These are phyloP conservation scores for Solanum piurae DNA, from an alignment of 257 asterid species.

Conservation along the genomic window DNA sequence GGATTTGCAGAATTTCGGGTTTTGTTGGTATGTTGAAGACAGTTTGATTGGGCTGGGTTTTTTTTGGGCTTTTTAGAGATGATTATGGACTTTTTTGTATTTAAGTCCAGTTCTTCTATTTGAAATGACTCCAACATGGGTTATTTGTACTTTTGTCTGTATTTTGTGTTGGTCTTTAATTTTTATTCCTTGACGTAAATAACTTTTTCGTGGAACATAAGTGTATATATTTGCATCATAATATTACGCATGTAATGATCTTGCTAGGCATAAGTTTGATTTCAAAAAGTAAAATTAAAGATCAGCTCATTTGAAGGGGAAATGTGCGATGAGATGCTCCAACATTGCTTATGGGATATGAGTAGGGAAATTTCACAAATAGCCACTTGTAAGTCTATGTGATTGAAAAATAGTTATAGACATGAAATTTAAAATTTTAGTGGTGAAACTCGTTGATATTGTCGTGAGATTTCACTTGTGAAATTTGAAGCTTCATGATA, in stretches of 20 bases:
- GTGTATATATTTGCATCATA: background rate
- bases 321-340: background rate
- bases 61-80: background rate
- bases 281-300: background rate
- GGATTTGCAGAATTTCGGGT: background rate
- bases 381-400: too few relatives aligned
- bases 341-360: background rate
- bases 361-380: background rate
- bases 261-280: background rate
- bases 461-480: background rate
- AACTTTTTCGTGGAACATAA: background rate
- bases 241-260: background rate
- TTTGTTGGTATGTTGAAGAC: background rate
- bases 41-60: background rate
- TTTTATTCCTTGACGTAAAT: background rate
- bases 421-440: background rate
- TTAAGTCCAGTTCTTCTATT: background rate
- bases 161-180: background rate
- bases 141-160: background rate
- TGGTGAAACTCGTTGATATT: background rate
- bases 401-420: background rate
- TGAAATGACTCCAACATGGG: background rate
- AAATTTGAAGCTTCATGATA: background rate
- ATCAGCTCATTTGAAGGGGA: background rate
- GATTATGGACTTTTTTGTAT: background rate